Evolutionary conservation across 139 green algal genomes (phyloP), one percentile per base, ranked within the genome.

Genomic region (Picochlorum sp.): DNA sequence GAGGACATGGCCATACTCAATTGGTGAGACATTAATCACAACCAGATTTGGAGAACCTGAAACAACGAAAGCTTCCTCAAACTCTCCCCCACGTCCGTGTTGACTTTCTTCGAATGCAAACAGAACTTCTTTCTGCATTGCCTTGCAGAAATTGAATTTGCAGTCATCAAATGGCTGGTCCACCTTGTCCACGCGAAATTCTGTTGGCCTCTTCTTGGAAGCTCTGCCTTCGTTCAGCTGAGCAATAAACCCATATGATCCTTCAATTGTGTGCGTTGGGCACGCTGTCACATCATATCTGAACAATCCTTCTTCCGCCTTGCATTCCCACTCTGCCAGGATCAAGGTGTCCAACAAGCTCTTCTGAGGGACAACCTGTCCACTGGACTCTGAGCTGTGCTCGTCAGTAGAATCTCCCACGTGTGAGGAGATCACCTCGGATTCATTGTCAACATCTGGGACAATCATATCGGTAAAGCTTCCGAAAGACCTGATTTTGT

Each of bases 101-200:
- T 30, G 13, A 8, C n/a, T 21, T 9, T 76, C 55, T 65, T 86
- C 77, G 73, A 98, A 97, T 57, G 83, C 72, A 67, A 97, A 92
- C 6, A 99, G 84, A 37, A 93, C 88, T 85, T 99, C 94, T 14
- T 81, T 68, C 69, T 90, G 71, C 52, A 77, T 76, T 0, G 92
- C 94, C 79, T 98, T 98, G 44, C 57, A 88, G 79, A 99, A 99
- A 79, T 98, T 97, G 83, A 99, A 99, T 78, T 97, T 97, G 31
- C 20, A 41, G n/a, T 30, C 56, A 62, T 98, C 92, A 72, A 95
- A 99, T 2, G 77, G 55, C 83, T 97, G 93, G 21, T 82, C 26
- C 6, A 90, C 81, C 60, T 89, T 56, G 74, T 99, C 94, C 7
- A 96, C 72, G n/a, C 78, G 38, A 71, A 98, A 96, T 77, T 99